phyloP scores from a whole-genome alignment of 768 basidiomycete genomes.

The Nidula microcarpa region DNA sequence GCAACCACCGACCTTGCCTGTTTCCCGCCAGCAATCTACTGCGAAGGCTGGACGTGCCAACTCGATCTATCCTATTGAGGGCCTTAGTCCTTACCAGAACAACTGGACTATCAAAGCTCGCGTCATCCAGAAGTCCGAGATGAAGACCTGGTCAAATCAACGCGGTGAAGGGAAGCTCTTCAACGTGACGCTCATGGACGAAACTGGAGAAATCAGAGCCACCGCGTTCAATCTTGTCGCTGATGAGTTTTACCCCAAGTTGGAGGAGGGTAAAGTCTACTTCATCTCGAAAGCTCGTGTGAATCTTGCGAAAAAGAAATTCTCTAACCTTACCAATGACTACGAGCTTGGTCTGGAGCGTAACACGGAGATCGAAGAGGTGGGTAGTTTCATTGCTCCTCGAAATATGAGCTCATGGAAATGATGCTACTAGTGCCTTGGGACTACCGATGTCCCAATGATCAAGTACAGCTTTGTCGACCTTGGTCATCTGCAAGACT shows the following conservation, averaged over 20 bases:
- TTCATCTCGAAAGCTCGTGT: conserved; percentile 88
- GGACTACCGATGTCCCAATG: conserved; percentile 70
- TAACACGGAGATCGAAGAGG: conserved; percentile 83
- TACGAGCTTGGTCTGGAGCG: conserved; percentile 90
- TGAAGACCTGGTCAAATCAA: conserved; percentile 85
- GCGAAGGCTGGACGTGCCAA: conserved; percentile 22
- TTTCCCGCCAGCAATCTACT: conserved; percentile 6
- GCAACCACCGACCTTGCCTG: too few relatives aligned
- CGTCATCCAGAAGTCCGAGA: conserved; percentile 84
- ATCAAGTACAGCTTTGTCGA: conserved; percentile 82
- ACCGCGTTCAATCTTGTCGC: conserved; percentile 89
- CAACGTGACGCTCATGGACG: conserved; percentile 91
- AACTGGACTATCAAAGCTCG: conserved; percentile 98
- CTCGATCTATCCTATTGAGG: conserved; percentile 79
- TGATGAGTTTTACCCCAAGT: conserved; percentile 76
- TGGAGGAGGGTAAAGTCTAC: conserved; percentile 93
- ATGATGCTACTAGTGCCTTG: conserved; percentile 61
- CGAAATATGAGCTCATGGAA: background rate
- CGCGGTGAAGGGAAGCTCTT: conserved; percentile 95
- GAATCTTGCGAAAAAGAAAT: conserved; percentile 96
- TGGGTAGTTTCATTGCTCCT: conserved; percentile 22
- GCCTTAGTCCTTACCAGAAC: conserved; percentile 94
- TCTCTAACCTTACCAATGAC: conserved; percentile 84
- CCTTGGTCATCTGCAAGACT: conserved; percentile 56
- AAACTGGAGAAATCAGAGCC: conserved; percentile 86